A percentile compares a stretch with the other conserved stretches of the same genome.
These are phyloP conservation scores for Phanerochaete sordida DNA, from an alignment of 768 basidiomycete species.

Conservation along the genomic window DNA sequence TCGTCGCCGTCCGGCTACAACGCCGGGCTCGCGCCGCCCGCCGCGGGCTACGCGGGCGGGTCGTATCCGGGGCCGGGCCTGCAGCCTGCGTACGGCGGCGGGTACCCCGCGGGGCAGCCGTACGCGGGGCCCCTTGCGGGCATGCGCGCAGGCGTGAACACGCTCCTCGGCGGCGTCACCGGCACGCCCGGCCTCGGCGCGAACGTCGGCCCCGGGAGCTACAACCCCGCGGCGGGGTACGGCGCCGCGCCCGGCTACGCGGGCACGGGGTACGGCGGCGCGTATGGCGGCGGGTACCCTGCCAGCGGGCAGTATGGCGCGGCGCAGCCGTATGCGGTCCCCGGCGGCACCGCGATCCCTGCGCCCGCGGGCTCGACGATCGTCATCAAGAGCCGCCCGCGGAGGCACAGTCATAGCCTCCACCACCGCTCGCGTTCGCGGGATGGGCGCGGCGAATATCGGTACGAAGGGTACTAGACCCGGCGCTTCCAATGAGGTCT, in stretches of 20 bases:
- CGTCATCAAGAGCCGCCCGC: conserved; percentile 14
- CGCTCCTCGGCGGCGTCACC: background rate
- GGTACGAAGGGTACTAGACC: background rate
- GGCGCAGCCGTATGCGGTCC: conserved; percentile 4
- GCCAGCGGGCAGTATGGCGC: background rate
- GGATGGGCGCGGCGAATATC: background rate
- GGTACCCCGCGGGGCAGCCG: background rate
- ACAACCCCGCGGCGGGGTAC: conserved; percentile 2
- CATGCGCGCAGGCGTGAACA: background rate
- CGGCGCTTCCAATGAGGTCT: background rate
- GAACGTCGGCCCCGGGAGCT: background rate
- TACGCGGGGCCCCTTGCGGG: background rate
- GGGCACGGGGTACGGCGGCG: background rate
- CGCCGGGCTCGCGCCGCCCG: background rate
- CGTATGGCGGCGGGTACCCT: background rate
- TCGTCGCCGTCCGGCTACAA: background rate
- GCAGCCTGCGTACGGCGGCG: background rate
- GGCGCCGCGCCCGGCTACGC: background rate
- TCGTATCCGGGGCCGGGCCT: background rate
- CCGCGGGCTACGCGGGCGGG: background rate
- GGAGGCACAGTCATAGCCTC: conserved; percentile 1
- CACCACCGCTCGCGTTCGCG: background rate
- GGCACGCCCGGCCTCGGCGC: background rate
- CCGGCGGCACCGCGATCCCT: conserved; percentile 8
- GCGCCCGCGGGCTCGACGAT: conserved; percentile 21